These are phyloP conservation scores for Podila epicladia DNA, from an alignment of 192 early-diverging fungal species.

Conservation along the genomic window DNA sequence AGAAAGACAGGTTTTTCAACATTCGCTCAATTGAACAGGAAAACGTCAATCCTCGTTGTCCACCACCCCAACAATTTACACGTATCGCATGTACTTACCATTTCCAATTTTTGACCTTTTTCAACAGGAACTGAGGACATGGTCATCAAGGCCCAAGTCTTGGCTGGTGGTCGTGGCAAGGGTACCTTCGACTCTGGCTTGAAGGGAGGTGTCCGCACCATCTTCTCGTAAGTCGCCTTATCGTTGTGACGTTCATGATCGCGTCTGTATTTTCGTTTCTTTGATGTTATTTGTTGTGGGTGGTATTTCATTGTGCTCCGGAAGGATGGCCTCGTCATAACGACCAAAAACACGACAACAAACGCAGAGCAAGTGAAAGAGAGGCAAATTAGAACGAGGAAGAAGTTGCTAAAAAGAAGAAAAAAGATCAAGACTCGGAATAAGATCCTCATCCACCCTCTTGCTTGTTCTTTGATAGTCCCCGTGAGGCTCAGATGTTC, in stretches of 20 bases:
- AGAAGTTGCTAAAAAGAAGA: too few species aligned
- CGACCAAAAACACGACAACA: too few species aligned
- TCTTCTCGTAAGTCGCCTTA: slow-evolving; percentile 79
- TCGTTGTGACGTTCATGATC: too few species aligned
- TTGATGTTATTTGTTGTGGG: background rate
- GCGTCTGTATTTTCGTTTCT: background rate
- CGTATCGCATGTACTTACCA: background rate
- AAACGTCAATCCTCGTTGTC: too few species aligned
- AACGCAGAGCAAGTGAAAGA: too few species aligned
- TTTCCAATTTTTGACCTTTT: background rate
- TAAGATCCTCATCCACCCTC: background rate
- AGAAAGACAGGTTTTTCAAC: too few species aligned
- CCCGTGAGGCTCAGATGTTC: slow-evolving; percentile 86
- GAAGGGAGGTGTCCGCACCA: slow-evolving; percentile 95
- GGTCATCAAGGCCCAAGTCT: slow-evolving; percentile 87
- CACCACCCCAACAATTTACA: too few species aligned
- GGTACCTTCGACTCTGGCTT: slow-evolving; percentile 95
- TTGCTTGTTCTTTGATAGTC: slow-evolving; percentile 55
- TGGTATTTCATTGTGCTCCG: too few species aligned
- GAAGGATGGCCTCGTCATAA: too few species aligned
- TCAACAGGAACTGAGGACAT: slow-evolving; percentile 67
- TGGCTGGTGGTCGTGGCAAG: slow-evolving; percentile 99
- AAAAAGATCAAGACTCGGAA: too few species aligned
- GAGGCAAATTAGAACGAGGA: too few species aligned
- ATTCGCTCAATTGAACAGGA: too few species aligned